Base-by-base conservation (phyloP, 2,329 filamentous ascomycete genomes). In the Colletotrichum sp. region DNA sequence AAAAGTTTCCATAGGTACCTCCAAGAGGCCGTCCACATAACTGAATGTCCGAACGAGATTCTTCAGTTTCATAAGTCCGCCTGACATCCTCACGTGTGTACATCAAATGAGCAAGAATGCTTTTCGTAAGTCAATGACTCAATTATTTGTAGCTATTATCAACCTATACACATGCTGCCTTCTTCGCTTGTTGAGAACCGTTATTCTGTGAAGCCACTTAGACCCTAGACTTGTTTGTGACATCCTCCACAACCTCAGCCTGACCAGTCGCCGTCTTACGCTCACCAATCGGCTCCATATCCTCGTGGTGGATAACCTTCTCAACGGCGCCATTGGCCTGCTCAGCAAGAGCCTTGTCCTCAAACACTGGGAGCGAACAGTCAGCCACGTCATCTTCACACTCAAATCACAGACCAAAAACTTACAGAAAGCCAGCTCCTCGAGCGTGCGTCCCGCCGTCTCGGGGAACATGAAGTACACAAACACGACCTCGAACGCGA, bases 391-490 rank as follows among this genome's bases (percentile, higher is more conserved):
- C 7, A 2, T 12, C 9, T 2, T 4, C n/a, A n/a, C n/a, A n/a
- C n/a, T n/a, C n/a, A n/a, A n/a, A 30, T 8, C 18, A 30, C 3
- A 15, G 3, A 15, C 6, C 1, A 5, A 16, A 16, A 24, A 71
- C 77, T 77, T 15, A 78, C 77, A 34, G 71, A 81, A 79, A 49
- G 80, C 77, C 52, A 82, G 26, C 69, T 96, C 94, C 86, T 96
- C 94, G 57, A 96, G 87, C 74, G 93, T 91, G 75, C 95, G 90
- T 77, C 94, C 94, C 75, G 93, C 93, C 0, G 94, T 96, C 84
- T 96, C 94, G 10, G 94, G 94, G 82, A 95, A 96, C 78, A 95
- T 89, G 84, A 95, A 95, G 85, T 93, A 96, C 55, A 96, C 93
- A 93, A 80, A 39, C n/a, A 59, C 72, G 12, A 80, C 62, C 69